Evolutionary conservation across 2,329 filamentous ascomycete genomes (phyloP).

Genomic region (Fusarium burgessii): DNA sequence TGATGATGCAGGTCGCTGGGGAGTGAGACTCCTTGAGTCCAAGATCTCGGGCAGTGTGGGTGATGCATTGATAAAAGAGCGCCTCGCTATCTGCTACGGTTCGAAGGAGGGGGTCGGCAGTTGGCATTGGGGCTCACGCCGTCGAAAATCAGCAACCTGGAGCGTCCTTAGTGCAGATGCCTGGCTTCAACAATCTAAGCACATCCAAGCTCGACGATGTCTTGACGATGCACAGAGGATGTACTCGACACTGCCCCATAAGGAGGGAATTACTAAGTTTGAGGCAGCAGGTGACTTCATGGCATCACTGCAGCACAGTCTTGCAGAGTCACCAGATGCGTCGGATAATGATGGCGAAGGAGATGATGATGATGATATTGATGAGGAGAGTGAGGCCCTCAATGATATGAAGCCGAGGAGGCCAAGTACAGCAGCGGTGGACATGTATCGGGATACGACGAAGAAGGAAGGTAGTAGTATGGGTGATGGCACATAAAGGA

Average conservation of each 20-base stretch:
- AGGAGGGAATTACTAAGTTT: slow-evolving; percentile 66
- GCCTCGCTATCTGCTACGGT: slow-evolving; percentile 85
- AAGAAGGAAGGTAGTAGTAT: slow-evolving; percentile 32
- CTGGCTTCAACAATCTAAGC: slow-evolving; percentile 83
- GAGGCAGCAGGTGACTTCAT: slow-evolving; percentile 64
- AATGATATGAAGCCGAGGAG: slow-evolving; percentile 64
- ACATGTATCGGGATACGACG: slow-evolving; percentile 59
- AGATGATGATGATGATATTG: slow-evolving; percentile 58
- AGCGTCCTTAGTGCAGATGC: slow-evolving; percentile 83
- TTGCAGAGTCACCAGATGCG: slow-evolving; percentile 61
- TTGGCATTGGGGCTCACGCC: slow-evolving; percentile 76
- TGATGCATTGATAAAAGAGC: slow-evolving; percentile 86
- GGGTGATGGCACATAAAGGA: slow-evolving; percentile 48
- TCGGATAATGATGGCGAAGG: slow-evolving; percentile 54
- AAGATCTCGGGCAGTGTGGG: slow-evolving; percentile 80
- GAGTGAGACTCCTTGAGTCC: slow-evolving; percentile 81
- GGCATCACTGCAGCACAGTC: slow-evolving; percentile 61
- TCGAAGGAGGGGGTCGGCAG: slow-evolving; percentile 76
- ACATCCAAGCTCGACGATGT: slow-evolving; percentile 81
- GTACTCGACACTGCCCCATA: slow-evolving; percentile 63
- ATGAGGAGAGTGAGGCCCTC: slow-evolving; percentile 68
- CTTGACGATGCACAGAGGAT: slow-evolving; percentile 75
- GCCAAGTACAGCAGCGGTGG: slow-evolving; percentile 64
- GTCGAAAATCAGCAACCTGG: slow-evolving; percentile 91
- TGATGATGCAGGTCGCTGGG: slow-evolving; percentile 91